A percentile compares a stretch with the other conserved stretches of the same genome.
These are phyloP conservation scores for Collybia sp. DNA, from an alignment of 768 basidiomycete species.

Conservation along the genomic window DNA sequence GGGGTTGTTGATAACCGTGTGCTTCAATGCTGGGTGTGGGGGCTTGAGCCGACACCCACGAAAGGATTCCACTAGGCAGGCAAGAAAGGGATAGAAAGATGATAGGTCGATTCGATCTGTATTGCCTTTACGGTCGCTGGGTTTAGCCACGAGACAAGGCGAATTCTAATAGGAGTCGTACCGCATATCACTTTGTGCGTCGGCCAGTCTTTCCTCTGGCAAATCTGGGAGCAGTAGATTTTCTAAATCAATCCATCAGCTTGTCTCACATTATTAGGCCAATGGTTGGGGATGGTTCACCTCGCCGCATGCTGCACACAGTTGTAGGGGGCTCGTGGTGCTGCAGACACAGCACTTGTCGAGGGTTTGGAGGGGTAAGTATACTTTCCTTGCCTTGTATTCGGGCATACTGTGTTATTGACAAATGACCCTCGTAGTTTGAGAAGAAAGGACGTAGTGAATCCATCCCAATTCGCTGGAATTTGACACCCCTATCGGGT, in stretches of 20 bases:
- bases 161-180: slow-evolving; percentile 6
- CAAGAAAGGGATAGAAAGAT: slow-evolving; percentile 27
- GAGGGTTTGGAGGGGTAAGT: slow-evolving; percentile 6
- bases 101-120: slow-evolving; percentile 29
- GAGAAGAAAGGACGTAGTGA: too few relatives aligned
- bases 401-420: too few relatives aligned
- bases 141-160: not conserved
- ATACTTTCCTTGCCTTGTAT: too few relatives aligned
- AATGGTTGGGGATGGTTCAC: not conserved
- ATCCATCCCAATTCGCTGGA: too few relatives aligned
- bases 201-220: slow-evolving; percentile 26
- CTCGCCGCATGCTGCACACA: slow-evolving; percentile 9
- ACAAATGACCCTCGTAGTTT: too few relatives aligned
- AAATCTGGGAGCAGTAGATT: slow-evolving; percentile 26
- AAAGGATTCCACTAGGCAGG: slow-evolving; percentile 15
- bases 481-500: too few relatives aligned
- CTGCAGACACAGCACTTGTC: slow-evolving; percentile 8
- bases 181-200: slow-evolving; percentile 22
- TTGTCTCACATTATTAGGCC: not conserved
- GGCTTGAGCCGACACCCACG: slow-evolving; percentile 12
- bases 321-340: not conserved
- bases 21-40: slow-evolving; percentile 17
- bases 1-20: slow-evolving; percentile 20
- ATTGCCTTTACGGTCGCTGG: slow-evolving; percentile 16
- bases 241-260: not conserved